Base-by-base conservation (phyloP, 225 moss, liverwort and hornwort species). In the Lunularia cruciata region DNA sequence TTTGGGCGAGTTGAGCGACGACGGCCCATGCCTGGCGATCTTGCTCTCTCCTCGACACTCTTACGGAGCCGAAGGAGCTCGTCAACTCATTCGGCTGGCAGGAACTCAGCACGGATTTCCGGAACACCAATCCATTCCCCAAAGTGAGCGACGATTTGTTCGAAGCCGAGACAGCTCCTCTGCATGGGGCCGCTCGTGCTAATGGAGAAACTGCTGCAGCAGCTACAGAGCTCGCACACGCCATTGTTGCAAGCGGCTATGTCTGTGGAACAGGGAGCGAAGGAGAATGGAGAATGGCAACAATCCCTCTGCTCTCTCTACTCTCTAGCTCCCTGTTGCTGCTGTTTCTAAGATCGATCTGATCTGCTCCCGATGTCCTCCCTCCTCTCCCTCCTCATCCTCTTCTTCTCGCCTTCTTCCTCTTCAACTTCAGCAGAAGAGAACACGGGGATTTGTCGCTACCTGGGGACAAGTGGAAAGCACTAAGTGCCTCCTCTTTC, bases 1-100 rank as follows among this genome's bases (percentile, higher is more conserved):
- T 95, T 66, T 92, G 95, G 11, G 86, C 92, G 42, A 79, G 58
- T 1, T 11, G 38, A 5, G 90, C 92, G 32, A 81, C 57, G 67
- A 77, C 48, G 1, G 30, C 35, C 13, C 43, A 8, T 13, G 42
- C 15, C 6, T 22, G 23, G 13, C 0, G 28, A 10, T 20, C 19
- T 2, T 8, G 23, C 19, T 20, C 52, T 49, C 34, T 51, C 47
- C 65, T 34, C 25, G 65, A 34, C 20, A 36, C 67, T 35, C 51
- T 33, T 1, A 15, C 30, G 9, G 23, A 13, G 15, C 49, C 33
- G n/a, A 40, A 28, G 10, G 52, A 35, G 70, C 37, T 43, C 1
- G 26, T 35, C 1, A 59, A n/a, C 31, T 40, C 55, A 28, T 57
- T 40, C 15, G 18, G 56, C 40, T 32, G 33, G 40, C 30, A 42